phyloP scores from a whole-genome alignment of 148 eudicot species.

The Salicornia ramosissima region DNA sequence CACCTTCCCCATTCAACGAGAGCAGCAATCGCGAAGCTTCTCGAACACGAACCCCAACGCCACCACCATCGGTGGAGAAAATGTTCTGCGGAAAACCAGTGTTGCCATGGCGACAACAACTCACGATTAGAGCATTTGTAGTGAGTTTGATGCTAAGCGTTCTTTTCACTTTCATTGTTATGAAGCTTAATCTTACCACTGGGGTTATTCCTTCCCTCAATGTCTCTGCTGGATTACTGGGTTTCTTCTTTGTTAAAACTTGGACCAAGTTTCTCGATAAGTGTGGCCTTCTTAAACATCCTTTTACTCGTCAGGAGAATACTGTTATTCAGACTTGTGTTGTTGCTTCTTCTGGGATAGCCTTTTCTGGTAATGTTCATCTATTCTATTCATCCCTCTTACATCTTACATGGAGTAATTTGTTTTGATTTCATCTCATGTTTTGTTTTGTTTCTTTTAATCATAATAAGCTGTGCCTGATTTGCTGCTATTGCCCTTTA shows the following conservation, averaged over 20 bases:
- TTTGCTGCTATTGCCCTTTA: too few species aligned
- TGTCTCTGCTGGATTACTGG: conserved; percentile 39
- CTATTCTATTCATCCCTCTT: background rate
- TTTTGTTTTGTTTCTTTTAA: too few species aligned
- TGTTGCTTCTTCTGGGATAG: conserved; percentile 42
- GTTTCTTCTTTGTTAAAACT: conserved; percentile 39
- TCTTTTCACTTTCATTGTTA: conserved; percentile 36
- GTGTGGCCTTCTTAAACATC: conserved; percentile 29
- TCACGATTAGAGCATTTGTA: conserved; percentile 28
- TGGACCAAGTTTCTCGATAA: conserved; percentile 35
- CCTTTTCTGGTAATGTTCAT: conserved; percentile 34
- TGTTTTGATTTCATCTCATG: background rate
- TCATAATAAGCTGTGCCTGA: too few species aligned
- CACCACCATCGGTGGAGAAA: conserved; percentile 26
- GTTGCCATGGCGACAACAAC: conserved; percentile 34
- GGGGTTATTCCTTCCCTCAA: conserved; percentile 40
- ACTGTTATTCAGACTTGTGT: conserved; percentile 46
- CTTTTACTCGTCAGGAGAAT: conserved; percentile 44
- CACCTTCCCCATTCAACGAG: too few species aligned
- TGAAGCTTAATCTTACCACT: conserved; percentile 40
- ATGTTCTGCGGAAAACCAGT: conserved; percentile 21
- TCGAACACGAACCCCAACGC: background rate
- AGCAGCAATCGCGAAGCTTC: too few species aligned
- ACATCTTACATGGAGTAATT: background rate
- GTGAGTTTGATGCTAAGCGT: conserved; percentile 35